Evolutionary conservation across 2,329 filamentous ascomycete species (phyloP).

Genomic region (Aureobasidium mangrovei): DNA sequence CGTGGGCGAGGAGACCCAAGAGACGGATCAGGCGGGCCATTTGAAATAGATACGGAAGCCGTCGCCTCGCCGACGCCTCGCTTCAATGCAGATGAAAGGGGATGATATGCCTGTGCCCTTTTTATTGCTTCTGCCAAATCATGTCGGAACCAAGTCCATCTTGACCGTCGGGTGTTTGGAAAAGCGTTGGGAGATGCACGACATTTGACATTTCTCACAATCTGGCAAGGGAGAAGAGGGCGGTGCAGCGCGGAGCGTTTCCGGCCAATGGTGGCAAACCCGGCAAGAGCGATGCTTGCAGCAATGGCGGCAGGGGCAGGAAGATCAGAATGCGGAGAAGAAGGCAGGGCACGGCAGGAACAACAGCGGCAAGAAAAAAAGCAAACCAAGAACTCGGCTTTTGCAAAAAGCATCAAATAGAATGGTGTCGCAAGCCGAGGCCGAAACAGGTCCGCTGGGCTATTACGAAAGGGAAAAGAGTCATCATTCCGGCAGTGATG

Average conservation of each 20-base stretch:
- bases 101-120: too few relatives aligned
- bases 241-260: background rate
- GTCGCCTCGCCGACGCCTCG: too few relatives aligned
- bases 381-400: background rate
- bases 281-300: background rate
- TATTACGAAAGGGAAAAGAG: slow-evolving; percentile 7
- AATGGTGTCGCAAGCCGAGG: background rate
- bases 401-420: background rate
- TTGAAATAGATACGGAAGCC: too few relatives aligned
- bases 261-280: background rate
- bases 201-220: too few relatives aligned
- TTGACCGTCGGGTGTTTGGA: too few relatives aligned
- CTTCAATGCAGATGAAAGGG: too few relatives aligned
- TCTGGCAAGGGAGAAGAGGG: too few relatives aligned
- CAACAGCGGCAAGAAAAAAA: slow-evolving; percentile 2
- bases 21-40: too few relatives aligned
- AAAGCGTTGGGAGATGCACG: too few relatives aligned
- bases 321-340: slow-evolving; percentile 4
- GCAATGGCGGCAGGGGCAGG: background rate
- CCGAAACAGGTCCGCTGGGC: slow-evolving; percentile 1
- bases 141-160: too few relatives aligned
- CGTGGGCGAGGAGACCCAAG: too few relatives aligned
- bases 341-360: slow-evolving; percentile 1
- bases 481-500: background rate
- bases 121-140: too few relatives aligned